Evolutionary conservation across 2,329 filamentous ascomycete species (phyloP).

Genomic region (Fusarium torreyae): DNA sequence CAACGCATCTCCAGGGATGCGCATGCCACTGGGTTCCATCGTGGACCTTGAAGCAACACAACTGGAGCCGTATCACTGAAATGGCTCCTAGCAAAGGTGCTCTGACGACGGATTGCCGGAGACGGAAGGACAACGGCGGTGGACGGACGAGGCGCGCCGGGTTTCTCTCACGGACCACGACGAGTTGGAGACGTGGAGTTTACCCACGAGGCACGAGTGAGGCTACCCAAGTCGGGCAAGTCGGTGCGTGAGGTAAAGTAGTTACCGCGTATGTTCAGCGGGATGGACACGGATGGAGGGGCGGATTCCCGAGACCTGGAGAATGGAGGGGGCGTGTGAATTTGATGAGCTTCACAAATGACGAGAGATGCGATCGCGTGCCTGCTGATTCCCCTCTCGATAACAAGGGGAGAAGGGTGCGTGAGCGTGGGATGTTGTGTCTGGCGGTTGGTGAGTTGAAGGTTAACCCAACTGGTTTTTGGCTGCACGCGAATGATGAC

Average conservation of each 20-base stretch:
- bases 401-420: slow-evolving; percentile 19
- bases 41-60: slow-evolving; percentile 40
- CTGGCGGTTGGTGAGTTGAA: slow-evolving; percentile 24
- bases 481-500: slow-evolving; percentile 34
- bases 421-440: slow-evolving; percentile 45
- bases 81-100: slow-evolving; percentile 26
- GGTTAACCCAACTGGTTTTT: slow-evolving; percentile 24
- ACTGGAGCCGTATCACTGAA: slow-evolving; percentile 43
- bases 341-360: slow-evolving; percentile 32
- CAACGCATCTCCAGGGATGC: slow-evolving; percentile 63
- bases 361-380: slow-evolving; percentile 49
- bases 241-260: slow-evolving; percentile 44
- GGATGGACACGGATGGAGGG: slow-evolving; percentile 42
- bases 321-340: slow-evolving; percentile 46
- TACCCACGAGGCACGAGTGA: slow-evolving; percentile 30
- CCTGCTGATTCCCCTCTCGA: slow-evolving; percentile 35
- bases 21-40: slow-evolving; percentile 61
- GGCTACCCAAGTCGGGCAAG: slow-evolving; percentile 50
- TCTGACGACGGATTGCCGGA: slow-evolving; percentile 34
- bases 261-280: slow-evolving; percentile 20
- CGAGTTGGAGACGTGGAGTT: slow-evolving; percentile 25
- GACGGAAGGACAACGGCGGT: slow-evolving; percentile 33
- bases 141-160: slow-evolving; percentile 33
- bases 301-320: slow-evolving; percentile 41
- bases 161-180: slow-evolving; percentile 28